Conservation (phyloP, 441 rosid genomes). For the Syzygium malaccense region DNA sequence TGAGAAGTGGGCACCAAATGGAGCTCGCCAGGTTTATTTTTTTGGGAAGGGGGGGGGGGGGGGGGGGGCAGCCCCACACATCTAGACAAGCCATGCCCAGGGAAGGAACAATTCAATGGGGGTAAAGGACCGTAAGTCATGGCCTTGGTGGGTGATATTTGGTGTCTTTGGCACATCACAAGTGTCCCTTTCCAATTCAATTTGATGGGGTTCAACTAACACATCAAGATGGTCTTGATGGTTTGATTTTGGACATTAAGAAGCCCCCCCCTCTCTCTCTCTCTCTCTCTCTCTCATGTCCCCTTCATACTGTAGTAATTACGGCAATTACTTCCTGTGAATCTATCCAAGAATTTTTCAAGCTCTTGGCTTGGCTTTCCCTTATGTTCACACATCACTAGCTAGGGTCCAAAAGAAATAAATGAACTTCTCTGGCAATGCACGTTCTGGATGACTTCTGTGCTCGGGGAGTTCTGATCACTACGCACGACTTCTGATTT, state of each 20-base stretch:
- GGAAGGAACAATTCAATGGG: not conserved
- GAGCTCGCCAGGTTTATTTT: not conserved
- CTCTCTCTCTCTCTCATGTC: not conserved
- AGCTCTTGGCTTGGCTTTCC: not conserved
- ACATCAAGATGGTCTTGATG: not conserved
- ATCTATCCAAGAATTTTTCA: not conserved
- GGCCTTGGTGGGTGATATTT: not conserved
- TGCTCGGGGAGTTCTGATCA: not conserved
- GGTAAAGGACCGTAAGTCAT: not conserved
- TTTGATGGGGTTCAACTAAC: not conserved
- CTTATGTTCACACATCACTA: not conserved
- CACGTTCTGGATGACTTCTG: not conserved
- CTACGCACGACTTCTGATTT: not conserved
- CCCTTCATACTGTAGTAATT: not conserved
- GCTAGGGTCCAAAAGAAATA: not conserved
- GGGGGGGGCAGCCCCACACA: not conserved
- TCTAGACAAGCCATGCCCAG: not conserved
- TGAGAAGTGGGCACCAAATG: not conserved
- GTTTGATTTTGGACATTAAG: too few species aligned
- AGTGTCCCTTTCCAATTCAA: not conserved
- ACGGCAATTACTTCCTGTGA: not conserved
- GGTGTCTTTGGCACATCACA: not conserved
- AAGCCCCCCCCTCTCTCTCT: not conserved
- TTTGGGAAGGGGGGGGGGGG: too few species aligned
- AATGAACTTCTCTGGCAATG: not conserved